Evolutionary conservation across 805 yeast species (phyloP).

Genomic region (Pichia scutulata): DNA sequence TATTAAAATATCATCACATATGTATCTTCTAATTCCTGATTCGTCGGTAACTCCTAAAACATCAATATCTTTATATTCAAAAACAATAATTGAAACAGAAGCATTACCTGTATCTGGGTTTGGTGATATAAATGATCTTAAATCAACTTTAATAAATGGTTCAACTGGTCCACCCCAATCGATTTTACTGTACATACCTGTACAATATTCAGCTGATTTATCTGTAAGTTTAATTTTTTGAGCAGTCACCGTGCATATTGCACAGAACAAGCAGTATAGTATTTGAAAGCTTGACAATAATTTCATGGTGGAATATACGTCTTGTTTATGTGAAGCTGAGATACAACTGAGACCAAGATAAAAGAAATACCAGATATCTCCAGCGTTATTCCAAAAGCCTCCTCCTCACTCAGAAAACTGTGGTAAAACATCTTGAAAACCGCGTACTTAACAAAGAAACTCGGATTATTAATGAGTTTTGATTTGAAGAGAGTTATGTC

Average conservation of each 20-base stretch:
- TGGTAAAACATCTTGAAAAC: neutral
- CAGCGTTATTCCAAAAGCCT: neutral
- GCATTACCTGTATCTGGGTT: slow-evolving; percentile 34
- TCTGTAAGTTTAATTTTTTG: slow-evolving; percentile 44
- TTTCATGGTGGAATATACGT: neutral
- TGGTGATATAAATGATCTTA: slow-evolving; percentile 25
- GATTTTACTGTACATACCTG: slow-evolving; percentile 81
- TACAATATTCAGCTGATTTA: slow-evolving; percentile 59
- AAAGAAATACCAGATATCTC: neutral
- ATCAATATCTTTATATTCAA: slow-evolving; percentile 74
- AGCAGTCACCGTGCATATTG: slow-evolving; percentile 22
- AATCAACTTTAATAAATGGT: slow-evolving; percentile 50
- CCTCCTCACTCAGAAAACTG: neutral
- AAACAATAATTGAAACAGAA: slow-evolving; percentile 60
- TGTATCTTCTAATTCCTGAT: slow-evolving; percentile 42
- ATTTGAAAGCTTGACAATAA: neutral
- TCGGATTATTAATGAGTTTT: too few species aligned
- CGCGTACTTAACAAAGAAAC: neutral
- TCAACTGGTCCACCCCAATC: slow-evolving; percentile 81
- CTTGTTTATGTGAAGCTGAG: neutral
- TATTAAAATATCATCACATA: slow-evolving; percentile 73
- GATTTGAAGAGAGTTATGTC: too few species aligned
- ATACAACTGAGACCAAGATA: neutral
- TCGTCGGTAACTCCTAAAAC: slow-evolving; percentile 50
- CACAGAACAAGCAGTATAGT: neutral